These are phyloP conservation scores for Ascochyta clinopodiicola DNA, from an alignment of 2,329 filamentous ascomycete species.

Conservation along the genomic window DNA sequence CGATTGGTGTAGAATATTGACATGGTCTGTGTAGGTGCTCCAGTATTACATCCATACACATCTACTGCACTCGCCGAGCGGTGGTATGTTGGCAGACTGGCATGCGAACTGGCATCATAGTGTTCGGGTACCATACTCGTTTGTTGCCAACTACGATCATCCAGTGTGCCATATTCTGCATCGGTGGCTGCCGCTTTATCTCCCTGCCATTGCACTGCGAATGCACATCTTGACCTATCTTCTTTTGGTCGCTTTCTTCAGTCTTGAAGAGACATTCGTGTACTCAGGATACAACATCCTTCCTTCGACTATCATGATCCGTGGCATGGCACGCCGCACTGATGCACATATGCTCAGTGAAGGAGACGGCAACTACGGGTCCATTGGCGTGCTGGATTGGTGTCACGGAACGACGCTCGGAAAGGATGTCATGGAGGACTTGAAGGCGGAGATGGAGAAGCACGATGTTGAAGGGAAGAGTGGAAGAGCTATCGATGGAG, in stretches of 20 bases:
- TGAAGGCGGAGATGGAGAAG: constrained; percentile 63
- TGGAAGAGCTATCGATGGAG: constrained; percentile 45
- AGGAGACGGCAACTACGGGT: constrained; percentile 66
- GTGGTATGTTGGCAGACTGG: constrained; percentile 40
- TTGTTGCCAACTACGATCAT: constrained; percentile 72
- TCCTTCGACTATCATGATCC: constrained; percentile 63
- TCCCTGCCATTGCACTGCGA: constrained; percentile 69
- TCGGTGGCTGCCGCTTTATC: constrained; percentile 69
- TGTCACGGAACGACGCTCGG: constrained; percentile 51
- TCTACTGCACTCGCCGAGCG: constrained; percentile 64
- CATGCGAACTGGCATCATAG: constrained; percentile 66
- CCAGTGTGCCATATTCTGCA: constrained; percentile 68
- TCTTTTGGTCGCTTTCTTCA: constrained; percentile 67
- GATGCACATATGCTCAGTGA: constrained; percentile 65
- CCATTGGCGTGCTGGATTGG: constrained; percentile 63
- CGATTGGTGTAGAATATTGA: neutral
- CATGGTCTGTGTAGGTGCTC: constrained; percentile 55
- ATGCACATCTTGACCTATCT: constrained; percentile 78
- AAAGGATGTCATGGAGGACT: constrained; percentile 64
- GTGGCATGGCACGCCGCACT: constrained; percentile 63
- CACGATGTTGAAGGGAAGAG: constrained; percentile 57
- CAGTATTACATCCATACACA: constrained; percentile 78
- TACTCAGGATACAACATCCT: constrained; percentile 72
- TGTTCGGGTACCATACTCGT: constrained; percentile 64
- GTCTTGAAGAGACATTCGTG: constrained; percentile 70